A percentile compares a stretch with the other conserved stretches of the same genome.
phyloP scores from a whole-genome alignment of 2,329 filamentous ascomycete species.

The Aspergillus sp. region DNA sequence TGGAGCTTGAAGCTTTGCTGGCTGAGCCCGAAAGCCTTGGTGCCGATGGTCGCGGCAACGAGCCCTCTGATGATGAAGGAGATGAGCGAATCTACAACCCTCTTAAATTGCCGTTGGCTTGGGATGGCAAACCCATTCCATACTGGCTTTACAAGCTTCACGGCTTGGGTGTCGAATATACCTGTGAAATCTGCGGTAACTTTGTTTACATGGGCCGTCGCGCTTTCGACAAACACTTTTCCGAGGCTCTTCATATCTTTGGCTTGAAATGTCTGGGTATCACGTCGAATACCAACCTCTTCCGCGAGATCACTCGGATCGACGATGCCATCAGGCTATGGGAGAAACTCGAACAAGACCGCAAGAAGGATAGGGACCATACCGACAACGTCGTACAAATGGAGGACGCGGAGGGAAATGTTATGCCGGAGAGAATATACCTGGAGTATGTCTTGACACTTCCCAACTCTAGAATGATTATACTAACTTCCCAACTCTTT shows the following conservation, averaged over 20 bases:
- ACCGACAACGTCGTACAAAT: conserved; percentile 91
- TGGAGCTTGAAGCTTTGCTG: conserved; percentile 86
- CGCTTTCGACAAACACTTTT: conserved; percentile 98
- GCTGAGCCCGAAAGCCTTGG: conserved; percentile 48
- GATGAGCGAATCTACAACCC: conserved; percentile 96
- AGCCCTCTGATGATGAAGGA: conserved; percentile 67
- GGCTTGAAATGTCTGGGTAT: conserved; percentile 92
- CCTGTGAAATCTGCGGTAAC: conserved; percentile 95
- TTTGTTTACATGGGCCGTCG: conserved; percentile 98
- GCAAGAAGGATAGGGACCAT: conserved; percentile 69
- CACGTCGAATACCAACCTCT: conserved; percentile 75
- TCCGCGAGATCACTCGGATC: conserved; percentile 90
- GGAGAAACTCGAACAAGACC: conserved; percentile 87
- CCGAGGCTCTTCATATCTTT: conserved; percentile 87
- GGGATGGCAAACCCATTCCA: conserved; percentile 98
- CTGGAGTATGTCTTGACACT: conserved; percentile 55
- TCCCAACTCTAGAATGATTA: too few species aligned
- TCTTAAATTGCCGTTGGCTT: conserved; percentile 87
- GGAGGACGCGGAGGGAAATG: conserved; percentile 95
- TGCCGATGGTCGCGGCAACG: conserved; percentile 37
- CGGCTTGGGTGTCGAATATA: conserved; percentile 88
- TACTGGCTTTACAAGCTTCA: conserved; percentile 99
- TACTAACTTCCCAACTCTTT: conserved; percentile 16
- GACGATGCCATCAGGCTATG: conserved; percentile 83
- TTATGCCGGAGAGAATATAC: conserved; percentile 99